Base-by-base conservation (phyloP, 345 rosid species). In the Aegle marmelos region DNA sequence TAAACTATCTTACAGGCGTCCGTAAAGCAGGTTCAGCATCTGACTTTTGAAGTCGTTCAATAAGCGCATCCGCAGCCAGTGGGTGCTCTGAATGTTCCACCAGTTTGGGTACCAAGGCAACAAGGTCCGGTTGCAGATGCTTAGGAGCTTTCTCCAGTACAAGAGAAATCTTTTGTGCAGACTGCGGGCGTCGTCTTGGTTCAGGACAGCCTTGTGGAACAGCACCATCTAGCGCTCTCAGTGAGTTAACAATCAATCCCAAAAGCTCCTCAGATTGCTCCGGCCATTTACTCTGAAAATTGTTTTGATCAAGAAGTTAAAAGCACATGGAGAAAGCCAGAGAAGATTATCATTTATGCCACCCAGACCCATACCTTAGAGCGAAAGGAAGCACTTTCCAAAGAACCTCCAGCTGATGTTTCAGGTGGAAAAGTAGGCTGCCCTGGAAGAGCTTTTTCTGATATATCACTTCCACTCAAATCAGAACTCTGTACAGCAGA, bases 251-350 rank as follows among this genome's bases (percentile, higher is more conserved):
- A 82, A 97, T 97, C 89, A 97, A 85, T 81, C 98, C 98, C 72
- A 97, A 79, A 41, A 97, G 94, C 90, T 97, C 99, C 90, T 93
- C 99, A 39, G 98, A 97, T 85, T 97, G 98, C 85, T 97, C 98
- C 1, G 97, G 97, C 98, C 98, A 93, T 88, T 94, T 94, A 56
- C 98, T 89, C 99, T 97, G 92, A 72, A 81, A 76, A 86, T 79
- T 39, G 76, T 74, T 53, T 76, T 53, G 25, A 21, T 67, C 75
- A 80, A 80, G 74, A 25, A 75, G 85, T 86, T 76, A 74, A 58
- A 63, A 27, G n/a, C 19, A 39, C 78, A 36, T 74, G 54, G 58
- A 76, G 25, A 30, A 62, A 81, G 36, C 53, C 37, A 59, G 73
- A 45, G 75, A 74, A 83, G 79, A 62, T 79, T 50, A 78, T 70